Evolutionary conservation across 768 basidiomycete genomes (phyloP), one percentile per base, ranked within the genome.

Genomic region (Flagelloscypha sp.): DNA sequence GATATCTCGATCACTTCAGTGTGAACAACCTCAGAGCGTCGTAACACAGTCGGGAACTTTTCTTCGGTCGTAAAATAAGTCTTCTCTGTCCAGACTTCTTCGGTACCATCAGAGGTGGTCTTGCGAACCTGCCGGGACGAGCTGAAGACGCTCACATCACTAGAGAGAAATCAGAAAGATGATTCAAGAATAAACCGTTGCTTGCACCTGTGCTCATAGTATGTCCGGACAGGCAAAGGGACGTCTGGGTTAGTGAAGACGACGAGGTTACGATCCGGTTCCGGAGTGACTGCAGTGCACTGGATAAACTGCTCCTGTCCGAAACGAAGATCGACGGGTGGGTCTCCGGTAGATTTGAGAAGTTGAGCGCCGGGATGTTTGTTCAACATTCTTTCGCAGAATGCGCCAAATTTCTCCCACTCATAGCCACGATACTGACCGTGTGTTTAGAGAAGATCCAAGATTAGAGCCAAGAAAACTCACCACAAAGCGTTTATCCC

Each of bases 401-500:
- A 89, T 3, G 83, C 74, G 6, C 80, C 81, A 42, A 79, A 89
- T 49, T 87, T 92, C 61, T 98, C 93, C 89, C 86, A 90, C 50
- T 90, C 89, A 50, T 79, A 85, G 2, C 92, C 94, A 29, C 94
- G 87, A 55, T 93, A 93, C 87, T 90, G 36, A 19, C 30, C 29
- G 30, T 32, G 25, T 24, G 33, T 32, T 31, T 20, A 35, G 33
- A 24, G 24, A 8, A 42, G 16, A 19, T n/a, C 18, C 16, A 36
- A 44, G 10, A 20, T 23, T 13, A 20, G 30, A 19, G 9, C 13
- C 30, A 27, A 10, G 18, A 11, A 3, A 32, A 66, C 72, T 41
- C 57, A 92, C 88, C 41, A 94, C 80, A 61, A 92, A 97, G 39
- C 90, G 85, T 55, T 93, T 94, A 48, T 84, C 78, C 37, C 82